A percentile compares a stretch with the other conserved stretches of the same genome.
phyloP scores from a whole-genome alignment of 441 rosid genomes.

The Breynia disticha region DNA sequence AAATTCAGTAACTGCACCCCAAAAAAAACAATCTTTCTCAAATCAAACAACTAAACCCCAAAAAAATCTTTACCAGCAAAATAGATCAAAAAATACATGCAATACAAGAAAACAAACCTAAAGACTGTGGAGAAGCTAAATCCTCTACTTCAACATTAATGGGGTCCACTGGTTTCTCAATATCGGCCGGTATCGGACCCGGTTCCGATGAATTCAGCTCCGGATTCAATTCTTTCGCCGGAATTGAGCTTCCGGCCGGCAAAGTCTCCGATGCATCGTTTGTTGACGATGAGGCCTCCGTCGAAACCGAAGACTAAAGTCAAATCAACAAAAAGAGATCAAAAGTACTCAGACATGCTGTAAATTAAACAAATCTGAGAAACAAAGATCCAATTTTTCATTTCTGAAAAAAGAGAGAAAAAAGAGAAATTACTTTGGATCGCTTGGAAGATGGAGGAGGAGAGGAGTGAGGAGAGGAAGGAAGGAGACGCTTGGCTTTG shows the following conservation, averaged over 20 bases:
- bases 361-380: conserved; percentile 2
- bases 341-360: conserved; percentile 16
- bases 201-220: conserved; percentile 70
- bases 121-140: conserved; percentile 36
- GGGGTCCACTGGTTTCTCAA: conserved; percentile 42
- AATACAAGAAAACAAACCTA: conserved; percentile 41
- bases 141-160: conserved; percentile 35
- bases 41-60: conserved; percentile 15
- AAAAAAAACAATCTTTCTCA: conserved; percentile 16
- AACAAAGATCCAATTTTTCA: background rate
- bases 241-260: conserved; percentile 31
- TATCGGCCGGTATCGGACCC: conserved; percentile 22
- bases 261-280: conserved; percentile 27
- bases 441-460: conserved; percentile 54
- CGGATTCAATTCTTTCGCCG: conserved; percentile 44
- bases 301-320: conserved; percentile 22
- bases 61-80: conserved; percentile 8
- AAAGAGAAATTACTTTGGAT: conserved; percentile 42
- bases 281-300: conserved; percentile 44
- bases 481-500: conserved; percentile 42
- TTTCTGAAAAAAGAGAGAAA: conserved; percentile 1
- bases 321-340: conserved; percentile 23
- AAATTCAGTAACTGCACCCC: conserved; percentile 14
- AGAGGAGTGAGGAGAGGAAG: conserved; percentile 35
- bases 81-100: conserved; percentile 5